These are phyloP conservation scores for Fusarium sarcochroum DNA, from an alignment of 2,329 filamentous ascomycete species.

Conservation along the genomic window DNA sequence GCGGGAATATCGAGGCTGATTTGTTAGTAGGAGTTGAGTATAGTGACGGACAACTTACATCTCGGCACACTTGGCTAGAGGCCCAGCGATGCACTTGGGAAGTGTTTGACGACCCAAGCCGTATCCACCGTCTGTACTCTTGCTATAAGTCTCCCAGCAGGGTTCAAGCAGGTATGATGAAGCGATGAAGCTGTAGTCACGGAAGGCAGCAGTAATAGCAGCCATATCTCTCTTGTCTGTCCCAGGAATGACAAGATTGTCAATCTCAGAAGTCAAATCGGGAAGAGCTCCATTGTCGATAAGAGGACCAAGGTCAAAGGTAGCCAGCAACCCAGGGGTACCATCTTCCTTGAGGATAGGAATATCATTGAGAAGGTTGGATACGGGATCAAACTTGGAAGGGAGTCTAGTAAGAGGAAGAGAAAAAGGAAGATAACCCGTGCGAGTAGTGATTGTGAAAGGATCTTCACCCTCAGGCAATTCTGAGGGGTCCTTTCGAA, in stretches of 20 bases:
- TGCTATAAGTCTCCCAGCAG: conserved; percentile 39
- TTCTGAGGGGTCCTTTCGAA: conserved; percentile 38
- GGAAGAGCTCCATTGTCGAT: conserved; percentile 35
- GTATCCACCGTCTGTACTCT: conserved; percentile 27
- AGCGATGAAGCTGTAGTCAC: conserved; percentile 39
- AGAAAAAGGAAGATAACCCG: conserved; percentile 34
- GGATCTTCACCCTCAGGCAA: conserved; percentile 36
- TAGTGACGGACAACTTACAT: conserved; percentile 13
- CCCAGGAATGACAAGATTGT: conserved; percentile 30
- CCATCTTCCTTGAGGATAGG: conserved; percentile 40
- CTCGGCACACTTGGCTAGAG: conserved; percentile 39
- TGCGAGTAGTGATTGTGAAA: conserved; percentile 41
- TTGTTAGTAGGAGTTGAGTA: background rate
- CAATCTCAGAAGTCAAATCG: conserved; percentile 38
- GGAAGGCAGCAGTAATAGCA: conserved; percentile 36
- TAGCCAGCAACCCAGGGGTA: conserved; percentile 27
- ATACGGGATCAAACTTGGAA: conserved; percentile 37
- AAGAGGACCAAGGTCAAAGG: conserved; percentile 33
- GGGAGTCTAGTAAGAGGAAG: conserved; percentile 35
- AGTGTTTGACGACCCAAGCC: conserved; percentile 34
- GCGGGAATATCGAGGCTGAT: conserved; percentile 35
- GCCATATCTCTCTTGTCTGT: conserved; percentile 37
- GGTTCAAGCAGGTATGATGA: conserved; percentile 38
- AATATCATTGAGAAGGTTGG: conserved; percentile 36
- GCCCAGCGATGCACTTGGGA: conserved; percentile 41